Evolutionary conservation across 306 rosid species (phyloP).

Genomic region (Lathyrus aphaca): DNA sequence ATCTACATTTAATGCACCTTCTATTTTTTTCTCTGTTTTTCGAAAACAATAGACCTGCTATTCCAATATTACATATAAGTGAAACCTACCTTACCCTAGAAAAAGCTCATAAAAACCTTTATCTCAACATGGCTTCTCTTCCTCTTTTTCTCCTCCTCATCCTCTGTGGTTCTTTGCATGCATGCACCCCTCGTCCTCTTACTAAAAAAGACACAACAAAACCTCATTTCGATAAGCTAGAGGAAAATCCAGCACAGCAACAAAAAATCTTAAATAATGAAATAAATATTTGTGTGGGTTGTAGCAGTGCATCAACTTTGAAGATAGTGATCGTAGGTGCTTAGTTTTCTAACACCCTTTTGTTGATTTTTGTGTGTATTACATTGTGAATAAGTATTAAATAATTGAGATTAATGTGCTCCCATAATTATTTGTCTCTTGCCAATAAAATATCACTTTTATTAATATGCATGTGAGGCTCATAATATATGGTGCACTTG

Average conservation of each 20-base stretch:
- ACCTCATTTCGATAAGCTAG: conserved; percentile 13
- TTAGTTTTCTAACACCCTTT: background rate
- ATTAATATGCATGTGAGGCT: background rate
- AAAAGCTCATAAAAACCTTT: conserved; percentile 12
- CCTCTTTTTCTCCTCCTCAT: conserved; percentile 42
- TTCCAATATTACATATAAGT: conserved; percentile 47
- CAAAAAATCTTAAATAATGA: conserved; percentile 30
- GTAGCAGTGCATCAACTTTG: conserved; percentile 38
- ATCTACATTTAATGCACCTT: conserved; percentile 60
- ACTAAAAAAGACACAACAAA: conserved; percentile 23
- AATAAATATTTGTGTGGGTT: conserved; percentile 21
- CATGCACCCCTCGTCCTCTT: conserved; percentile 58
- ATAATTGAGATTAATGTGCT: background rate
- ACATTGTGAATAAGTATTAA: background rate
- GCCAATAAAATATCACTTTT: background rate
- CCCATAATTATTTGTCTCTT: background rate
- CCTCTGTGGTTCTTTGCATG: conserved; percentile 60
- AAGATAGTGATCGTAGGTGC: conserved; percentile 38
- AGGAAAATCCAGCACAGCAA: conserved; percentile 22
- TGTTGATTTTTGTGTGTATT: background rate
- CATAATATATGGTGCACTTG: background rate
- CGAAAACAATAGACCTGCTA: background rate
- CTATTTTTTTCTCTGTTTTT: conserved; percentile 6
- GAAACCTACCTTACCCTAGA: conserved; percentile 24
- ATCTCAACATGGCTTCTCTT: conserved; percentile 55